Conservation (phyloP, 2,329 filamentous ascomycete species). For the Huntiella omanensis region DNA sequence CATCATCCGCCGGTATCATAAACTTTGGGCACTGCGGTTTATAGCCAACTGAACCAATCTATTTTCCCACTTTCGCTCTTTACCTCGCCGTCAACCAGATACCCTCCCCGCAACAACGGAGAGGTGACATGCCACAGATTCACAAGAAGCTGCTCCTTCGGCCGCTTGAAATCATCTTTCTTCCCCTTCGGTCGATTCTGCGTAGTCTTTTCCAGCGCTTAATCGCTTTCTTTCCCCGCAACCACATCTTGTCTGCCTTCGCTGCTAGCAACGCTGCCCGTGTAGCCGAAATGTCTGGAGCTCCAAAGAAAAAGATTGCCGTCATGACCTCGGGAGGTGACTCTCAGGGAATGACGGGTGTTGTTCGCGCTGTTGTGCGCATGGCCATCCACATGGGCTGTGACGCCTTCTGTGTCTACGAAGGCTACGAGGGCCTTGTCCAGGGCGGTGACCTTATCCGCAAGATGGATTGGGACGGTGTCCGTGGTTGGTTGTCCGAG, state of each 20-base stretch:
- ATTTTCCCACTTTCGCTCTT: background rate
- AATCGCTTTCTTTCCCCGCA: conserved; percentile 8
- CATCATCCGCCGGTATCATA: no score
- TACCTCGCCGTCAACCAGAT: background rate
- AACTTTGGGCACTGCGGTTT: background rate
- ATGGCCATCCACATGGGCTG: conserved; percentile 75
- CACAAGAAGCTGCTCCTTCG: conserved; percentile 14
- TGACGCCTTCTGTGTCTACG: conserved; percentile 66
- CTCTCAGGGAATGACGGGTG: conserved; percentile 86
- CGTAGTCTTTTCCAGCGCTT: conserved; percentile 8
- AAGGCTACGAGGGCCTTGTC: conserved; percentile 91
- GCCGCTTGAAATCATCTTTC: conserved; percentile 17
- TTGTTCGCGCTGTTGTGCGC: conserved; percentile 75
- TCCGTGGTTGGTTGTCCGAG: conserved; percentile 82
- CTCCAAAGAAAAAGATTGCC: conserved; percentile 49
- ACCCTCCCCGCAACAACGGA: conserved; percentile 4
- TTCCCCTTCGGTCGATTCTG: conserved; percentile 16
- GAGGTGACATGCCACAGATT: conserved; percentile 10
- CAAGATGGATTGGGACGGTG: conserved; percentile 80
- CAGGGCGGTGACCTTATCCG: conserved; percentile 75
- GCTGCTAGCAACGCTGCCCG: conserved; percentile 3
- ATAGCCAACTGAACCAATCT: background rate
- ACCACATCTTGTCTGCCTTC: conserved; percentile 9
- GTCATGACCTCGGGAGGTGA: conserved; percentile 92
- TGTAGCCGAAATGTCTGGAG: conserved; percentile 20